Evolutionary conservation across 2,329 filamentous ascomycete genomes (phyloP), one percentile per base, ranked within the genome.

Genomic region (Aspergillus sp.): DNA sequence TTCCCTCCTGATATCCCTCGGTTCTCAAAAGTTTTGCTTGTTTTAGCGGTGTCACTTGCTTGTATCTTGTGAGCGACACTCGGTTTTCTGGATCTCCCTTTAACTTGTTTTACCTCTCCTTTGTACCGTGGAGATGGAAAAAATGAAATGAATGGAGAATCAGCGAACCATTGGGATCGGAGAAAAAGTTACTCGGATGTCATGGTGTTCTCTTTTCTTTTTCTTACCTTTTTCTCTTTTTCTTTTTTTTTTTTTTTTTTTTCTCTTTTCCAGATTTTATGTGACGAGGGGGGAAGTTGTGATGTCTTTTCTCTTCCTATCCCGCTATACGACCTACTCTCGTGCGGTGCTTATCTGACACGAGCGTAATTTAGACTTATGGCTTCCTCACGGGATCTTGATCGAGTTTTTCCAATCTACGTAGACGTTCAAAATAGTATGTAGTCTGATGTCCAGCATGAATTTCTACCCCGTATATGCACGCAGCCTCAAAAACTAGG

Each of bases 1-100:
- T 42, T 42, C 65, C 63, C 67, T 68, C 72, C 72, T 75, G 73
- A 76, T 77, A 75, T 76, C 74, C 75, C 73, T 74, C 69, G 70
- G 69, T 74, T 75, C 70, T 72, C 59, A 75, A 76, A 76, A 73
- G 71, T 75, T 71, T 63, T 72, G 26, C 71, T 67, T 69, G 67
- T 69, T 42, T 42, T 73, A 70, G 72, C 69, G 69, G 69, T 69
- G 66, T 63, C 66, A 72, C 67, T 67, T 66, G 64, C 56, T 65
- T 67, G 63, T 71, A 66, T 70, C 67, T 68, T 71, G 69, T 68
- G 68, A 72, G 71, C 67, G 68, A 72, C 67, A 69, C 70, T 64
- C 63, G 59, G 63, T 62, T 67, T 67, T 52, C 49, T 49, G 56
- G 58, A 54, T 61, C 51, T 61, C 55, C 36, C 45, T 54, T 49